Conservation (phyloP, 108 stramenopile genomes). For the Aurantiochytrium sp. region DNA sequence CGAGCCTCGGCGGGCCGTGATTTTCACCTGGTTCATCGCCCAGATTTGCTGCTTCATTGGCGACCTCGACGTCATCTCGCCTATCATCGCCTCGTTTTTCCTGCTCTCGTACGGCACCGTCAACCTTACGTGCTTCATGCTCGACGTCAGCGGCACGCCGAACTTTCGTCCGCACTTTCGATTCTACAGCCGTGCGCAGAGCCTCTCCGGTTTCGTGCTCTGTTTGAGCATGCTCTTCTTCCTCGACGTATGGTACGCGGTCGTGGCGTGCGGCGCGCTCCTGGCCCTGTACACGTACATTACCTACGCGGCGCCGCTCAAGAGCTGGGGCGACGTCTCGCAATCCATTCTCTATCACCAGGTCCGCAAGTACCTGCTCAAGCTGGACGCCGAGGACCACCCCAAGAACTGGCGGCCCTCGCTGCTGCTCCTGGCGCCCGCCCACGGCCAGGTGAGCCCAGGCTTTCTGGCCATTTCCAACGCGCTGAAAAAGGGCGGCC, state of each 20-base stretch:
- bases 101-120: slow-evolving; percentile 30
- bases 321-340: slow-evolving; percentile 36
- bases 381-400: slow-evolving; percentile 23
- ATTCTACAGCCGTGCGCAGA: slow-evolving; percentile 32
- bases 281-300: slow-evolving; percentile 23
- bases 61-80: slow-evolving; percentile 35
- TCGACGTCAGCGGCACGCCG: slow-evolving; percentile 34
- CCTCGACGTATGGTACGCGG: slow-evolving; percentile 16
- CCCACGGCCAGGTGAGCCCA: background rate
- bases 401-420: slow-evolving; percentile 37
- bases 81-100: slow-evolving; percentile 38
- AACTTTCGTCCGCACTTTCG: slow-evolving; percentile 39
- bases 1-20: slow-evolving; percentile 33
- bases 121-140: slow-evolving; percentile 34
- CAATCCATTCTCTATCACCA: slow-evolving; percentile 40
- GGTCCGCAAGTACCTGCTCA: slow-evolving; percentile 37
- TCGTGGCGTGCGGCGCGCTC: background rate
- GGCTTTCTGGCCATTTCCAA: background rate
- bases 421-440: background rate
- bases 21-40: slow-evolving; percentile 28
- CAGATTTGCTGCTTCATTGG: slow-evolving; percentile 22
- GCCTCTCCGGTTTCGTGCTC: background rate
- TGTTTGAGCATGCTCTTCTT: background rate
- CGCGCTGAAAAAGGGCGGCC: slow-evolving; percentile 36
- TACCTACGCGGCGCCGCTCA: background rate